Base-by-base conservation (phyloP, 441 rosid species). In the Adansonia gregorii region DNA sequence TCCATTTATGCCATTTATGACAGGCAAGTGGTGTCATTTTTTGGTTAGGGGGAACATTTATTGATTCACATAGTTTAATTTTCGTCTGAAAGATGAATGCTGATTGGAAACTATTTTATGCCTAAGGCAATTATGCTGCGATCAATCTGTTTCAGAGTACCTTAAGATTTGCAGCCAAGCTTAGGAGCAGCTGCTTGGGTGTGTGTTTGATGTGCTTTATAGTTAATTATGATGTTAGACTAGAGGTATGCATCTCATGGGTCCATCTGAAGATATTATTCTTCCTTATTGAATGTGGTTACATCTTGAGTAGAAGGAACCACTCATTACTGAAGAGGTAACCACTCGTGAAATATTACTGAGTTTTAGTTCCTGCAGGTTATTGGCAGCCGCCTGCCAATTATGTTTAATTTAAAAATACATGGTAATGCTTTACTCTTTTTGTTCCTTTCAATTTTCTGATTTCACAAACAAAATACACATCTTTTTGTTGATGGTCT, bases 81-180 rank as follows among this genome's bases (percentile, higher is more conserved):
- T 56, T 41, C 35, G 41, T 41, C 22, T 6, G 65, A 58, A 59
- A 54, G 39, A 31, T 31, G 39, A 31, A 31, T 31, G 39, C 39
- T 31, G 67, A 24, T 24, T 48, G 73, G 12, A 48, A 69, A 41
- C 39, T 48, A 48, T 69, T 5, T 41, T 56, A 55, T 58, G 58
- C 19, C 31, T 39, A 31, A 55, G 52, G 45, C 12, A 49, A 72
- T 55, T 3, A 55, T 72, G 46, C 65, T 55, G 51, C 61, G 75
- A 72, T 55, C 65, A 55, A 72, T 72, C 64, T 55, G 45, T 41
- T 14, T 22, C 8, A 56, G 22, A 72, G 51, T 35, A 52, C 54
- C 66, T 73, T 56, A 58, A 58, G 52, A 5, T 39, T 72, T 72
- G 65, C 75, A 55, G 65, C 20, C 51, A 72, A 73, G 49, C 35